Evolutionary conservation across 768 basidiomycete genomes (phyloP), one percentile per base, ranked within the genome.

Genomic region (Pleurotus pulmonarius): DNA sequence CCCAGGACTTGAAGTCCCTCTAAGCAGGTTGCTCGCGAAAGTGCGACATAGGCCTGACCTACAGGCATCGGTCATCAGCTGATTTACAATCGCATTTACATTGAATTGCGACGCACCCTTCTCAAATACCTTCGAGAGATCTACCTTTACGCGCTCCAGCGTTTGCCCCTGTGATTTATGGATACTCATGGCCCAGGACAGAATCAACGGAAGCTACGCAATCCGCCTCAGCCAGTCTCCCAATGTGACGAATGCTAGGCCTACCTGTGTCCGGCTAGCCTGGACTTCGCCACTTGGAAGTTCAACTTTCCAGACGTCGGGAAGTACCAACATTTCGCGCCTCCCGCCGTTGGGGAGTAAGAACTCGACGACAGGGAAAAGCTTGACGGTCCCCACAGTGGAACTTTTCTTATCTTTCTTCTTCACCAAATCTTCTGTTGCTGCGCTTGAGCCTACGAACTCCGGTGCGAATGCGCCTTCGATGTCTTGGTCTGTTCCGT

Each of bases 81-180:
- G 3, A 3, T 34, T 11, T 34, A 11, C 29, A 34, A 3, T 34
- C 29, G 29, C 29, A 34, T 9, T 3, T 11, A 11, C 29, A 34
- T 1, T 4, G 29, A 11, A 34, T 34, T 34, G 29, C 29, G 29
- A 11, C 75, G 20, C 49, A 84, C 90, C 92, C 70, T 92, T 93
- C 71, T 94, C 97, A 65, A 99, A 99, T 4, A 98, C 90, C 66
- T 85, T 88, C 26, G 86, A 86, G 37, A 99, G 78, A 65, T 98
- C 95, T 44, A 98, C 95, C 66, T 90, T 96, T 63, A 98, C 95
- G 46, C 93, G 85, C 22, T 94, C 90, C 8, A 99, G 77, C 0
- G 97, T 98, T 69, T 98, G 97, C 8, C 97, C 97, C 69, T 99
- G 97, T 9, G 90, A 91, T 68, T 99, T 99, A 70, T 99, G 97